phyloP scores from a whole-genome alignment of 495 filamentous ascomycete genomes.

The Aspergillus ostianus region DNA sequence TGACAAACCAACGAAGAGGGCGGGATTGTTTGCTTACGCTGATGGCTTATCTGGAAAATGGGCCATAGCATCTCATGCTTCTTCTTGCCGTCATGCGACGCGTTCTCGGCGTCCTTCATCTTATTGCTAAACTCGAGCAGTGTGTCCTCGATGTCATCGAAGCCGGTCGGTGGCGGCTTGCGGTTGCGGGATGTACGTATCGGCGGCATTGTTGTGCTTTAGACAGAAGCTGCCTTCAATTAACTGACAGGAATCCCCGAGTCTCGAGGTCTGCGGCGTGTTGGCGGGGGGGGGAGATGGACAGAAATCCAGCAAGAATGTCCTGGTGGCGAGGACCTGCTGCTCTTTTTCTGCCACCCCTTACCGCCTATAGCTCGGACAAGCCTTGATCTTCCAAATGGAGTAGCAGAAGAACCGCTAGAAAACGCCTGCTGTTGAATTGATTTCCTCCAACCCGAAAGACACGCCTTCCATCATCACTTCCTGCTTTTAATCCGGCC shows the following conservation, averaged over 20 bases:
- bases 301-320: conserved; percentile 3
- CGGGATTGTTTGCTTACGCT: conserved; percentile 59
- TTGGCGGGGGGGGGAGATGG: background rate
- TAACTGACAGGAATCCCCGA: background rate
- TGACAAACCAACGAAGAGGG: background rate
- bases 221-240: background rate
- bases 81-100: conserved; percentile 71
- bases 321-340: background rate
- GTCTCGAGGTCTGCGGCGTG: background rate
- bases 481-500: background rate
- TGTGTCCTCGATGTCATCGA: conserved; percentile 95
- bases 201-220: conserved; percentile 68
- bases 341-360: conserved; percentile 4
- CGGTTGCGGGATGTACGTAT: conserved; percentile 72
- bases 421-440: too few species aligned
- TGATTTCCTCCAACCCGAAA: background rate
- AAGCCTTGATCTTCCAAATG: background rate
- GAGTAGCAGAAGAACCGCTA: too few species aligned
- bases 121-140: conserved; percentile 94
- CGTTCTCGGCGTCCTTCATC: conserved; percentile 97
- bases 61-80: conserved; percentile 92
- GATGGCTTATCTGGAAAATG: conserved; percentile 95
- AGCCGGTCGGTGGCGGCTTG: conserved; percentile 92
- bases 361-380: conserved; percentile 12
- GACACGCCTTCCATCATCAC: background rate